Evolutionary conservation across 495 filamentous ascomycete genomes (phyloP).

Genomic region (Recurvomyces mirabilis): DNA sequence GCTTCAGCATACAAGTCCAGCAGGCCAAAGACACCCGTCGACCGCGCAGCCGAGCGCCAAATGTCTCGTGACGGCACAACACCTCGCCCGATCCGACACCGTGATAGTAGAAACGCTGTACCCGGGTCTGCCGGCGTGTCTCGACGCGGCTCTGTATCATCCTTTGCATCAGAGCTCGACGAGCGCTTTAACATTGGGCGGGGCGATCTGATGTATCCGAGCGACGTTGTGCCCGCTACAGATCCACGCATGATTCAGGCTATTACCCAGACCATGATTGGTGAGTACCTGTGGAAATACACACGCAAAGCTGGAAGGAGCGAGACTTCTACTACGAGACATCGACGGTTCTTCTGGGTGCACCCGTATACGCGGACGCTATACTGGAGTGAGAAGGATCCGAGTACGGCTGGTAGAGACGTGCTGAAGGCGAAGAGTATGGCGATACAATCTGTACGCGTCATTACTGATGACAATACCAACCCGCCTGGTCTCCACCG

Average conservation of each 20-base stretch:
- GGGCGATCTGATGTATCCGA: constrained; percentile 46
- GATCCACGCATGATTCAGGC: constrained; percentile 99
- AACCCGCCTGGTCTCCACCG: constrained; percentile 89
- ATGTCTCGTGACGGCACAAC: constrained; percentile 40
- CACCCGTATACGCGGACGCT: constrained; percentile 94
- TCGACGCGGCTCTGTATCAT: constrained; percentile 79
- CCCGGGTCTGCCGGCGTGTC: constrained; percentile 40
- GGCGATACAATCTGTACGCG: constrained; percentile 80
- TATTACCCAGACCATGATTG: constrained; percentile 99
- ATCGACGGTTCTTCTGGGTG: constrained; percentile 96
- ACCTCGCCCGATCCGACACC: constrained; percentile 36
- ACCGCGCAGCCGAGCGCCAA: constrained; percentile 29
- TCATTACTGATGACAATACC: constrained; percentile 92
- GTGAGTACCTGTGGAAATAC: constrained; percentile 98
- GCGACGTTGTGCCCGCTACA: constrained; percentile 48
- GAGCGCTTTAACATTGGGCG: constrained; percentile 69
- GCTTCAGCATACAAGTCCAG: constrained; percentile 60
- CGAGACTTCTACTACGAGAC: constrained; percentile 75
- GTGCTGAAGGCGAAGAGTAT: constrained; percentile 90
- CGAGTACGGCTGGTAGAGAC: constrained; percentile 53
- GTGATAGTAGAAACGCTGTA: constrained; percentile 33
- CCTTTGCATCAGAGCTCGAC: constrained; percentile 88
- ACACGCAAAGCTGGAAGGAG: constrained; percentile 80
- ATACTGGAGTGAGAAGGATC: constrained; percentile 93
- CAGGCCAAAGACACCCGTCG: constrained; percentile 63